Evolutionary conservation across 1,284 basidiomycete species (phyloP).

Genomic region (Moniliella sp.): DNA sequence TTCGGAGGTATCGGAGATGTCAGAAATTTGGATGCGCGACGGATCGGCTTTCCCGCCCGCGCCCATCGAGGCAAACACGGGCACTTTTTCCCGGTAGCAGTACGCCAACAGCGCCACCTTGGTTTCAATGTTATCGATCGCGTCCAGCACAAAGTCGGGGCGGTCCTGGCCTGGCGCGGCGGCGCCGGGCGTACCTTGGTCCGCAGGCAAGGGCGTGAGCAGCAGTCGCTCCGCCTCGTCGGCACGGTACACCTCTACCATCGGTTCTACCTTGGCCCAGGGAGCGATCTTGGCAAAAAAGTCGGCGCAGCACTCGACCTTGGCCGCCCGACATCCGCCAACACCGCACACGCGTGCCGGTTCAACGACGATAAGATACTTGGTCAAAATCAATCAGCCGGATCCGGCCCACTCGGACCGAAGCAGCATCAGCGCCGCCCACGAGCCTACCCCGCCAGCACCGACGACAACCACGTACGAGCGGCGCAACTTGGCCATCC

Average conservation of each 20-base stretch:
- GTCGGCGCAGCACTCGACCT: slow-evolving; percentile 61
- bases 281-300: slow-evolving; percentile 49
- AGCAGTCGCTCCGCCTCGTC: slow-evolving; percentile 11
- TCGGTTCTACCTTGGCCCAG: slow-evolving; percentile 44
- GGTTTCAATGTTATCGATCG: slow-evolving; percentile 86
- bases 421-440: slow-evolving; percentile 66
- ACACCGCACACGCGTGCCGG: slow-evolving; percentile 2
- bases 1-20: slow-evolving; percentile 76
- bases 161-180: too few relatives aligned
- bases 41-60: slow-evolving; percentile 90
- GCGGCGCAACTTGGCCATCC: slow-evolving; percentile 56
- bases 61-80: slow-evolving; percentile 74
- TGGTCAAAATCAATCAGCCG: slow-evolving; percentile 38
- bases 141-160: slow-evolving; percentile 27
- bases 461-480: slow-evolving; percentile 70
- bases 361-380: slow-evolving; percentile 56
- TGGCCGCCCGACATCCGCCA: slow-evolving; percentile 41
- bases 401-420: slow-evolving; percentile 35
- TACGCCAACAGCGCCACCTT: slow-evolving; percentile 40
- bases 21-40: slow-evolving; percentile 74
- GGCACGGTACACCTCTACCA: slow-evolving; percentile 18
- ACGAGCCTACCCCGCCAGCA: slow-evolving; percentile 85
- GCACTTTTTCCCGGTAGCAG: slow-evolving; percentile 21
- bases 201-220: background rate
- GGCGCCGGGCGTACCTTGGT: slow-evolving; percentile 6